These are phyloP conservation scores for Saccharomycopsis guyanensis DNA, from an alignment of 805 yeast genomes.

Conservation along the genomic window DNA sequence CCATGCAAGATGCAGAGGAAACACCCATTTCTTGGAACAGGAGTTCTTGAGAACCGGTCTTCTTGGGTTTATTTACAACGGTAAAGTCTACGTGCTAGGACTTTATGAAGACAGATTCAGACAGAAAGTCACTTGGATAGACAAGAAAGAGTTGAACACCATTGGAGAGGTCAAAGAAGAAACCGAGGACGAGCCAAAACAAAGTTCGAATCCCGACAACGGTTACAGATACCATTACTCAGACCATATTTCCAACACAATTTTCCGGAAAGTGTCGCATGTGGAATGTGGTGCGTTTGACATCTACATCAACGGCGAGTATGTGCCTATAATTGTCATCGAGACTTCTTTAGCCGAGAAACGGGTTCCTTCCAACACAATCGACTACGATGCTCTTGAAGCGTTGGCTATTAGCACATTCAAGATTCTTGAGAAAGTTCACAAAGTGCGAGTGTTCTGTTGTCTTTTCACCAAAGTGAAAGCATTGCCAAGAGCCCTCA, in stretches of 20 bases:
- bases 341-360: conserved; percentile 53
- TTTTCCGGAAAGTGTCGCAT: conserved; percentile 72
- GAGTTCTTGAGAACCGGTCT: conserved; percentile 87
- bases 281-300: conserved; percentile 93
- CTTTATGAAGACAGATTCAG: conserved; percentile 85
- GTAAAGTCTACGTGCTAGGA: conserved; percentile 83
- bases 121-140: conserved; percentile 64
- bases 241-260: conserved; percentile 76
- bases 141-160: conserved; percentile 29
- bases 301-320: conserved; percentile 67
- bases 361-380: conserved; percentile 22
- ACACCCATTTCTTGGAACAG: conserved; percentile 59
- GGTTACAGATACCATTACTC: conserved; percentile 65
- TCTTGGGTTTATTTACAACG: conserved; percentile 80
- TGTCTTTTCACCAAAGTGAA: conserved; percentile 74
- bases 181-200: conserved; percentile 21
- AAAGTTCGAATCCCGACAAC: conserved; percentile 11
- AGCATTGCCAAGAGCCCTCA: conserved; percentile 71
- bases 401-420: conserved; percentile 41
- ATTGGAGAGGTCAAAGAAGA: conserved; percentile 20
- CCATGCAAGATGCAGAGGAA: conserved; percentile 73
- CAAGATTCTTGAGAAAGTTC: conserved; percentile 43
- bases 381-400: conserved; percentile 37
- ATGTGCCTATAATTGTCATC: conserved; percentile 75
- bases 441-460: conserved; percentile 73